Conservation (phyloP, 73 alveolate species). For the Uronychia binucleata region DNA sequence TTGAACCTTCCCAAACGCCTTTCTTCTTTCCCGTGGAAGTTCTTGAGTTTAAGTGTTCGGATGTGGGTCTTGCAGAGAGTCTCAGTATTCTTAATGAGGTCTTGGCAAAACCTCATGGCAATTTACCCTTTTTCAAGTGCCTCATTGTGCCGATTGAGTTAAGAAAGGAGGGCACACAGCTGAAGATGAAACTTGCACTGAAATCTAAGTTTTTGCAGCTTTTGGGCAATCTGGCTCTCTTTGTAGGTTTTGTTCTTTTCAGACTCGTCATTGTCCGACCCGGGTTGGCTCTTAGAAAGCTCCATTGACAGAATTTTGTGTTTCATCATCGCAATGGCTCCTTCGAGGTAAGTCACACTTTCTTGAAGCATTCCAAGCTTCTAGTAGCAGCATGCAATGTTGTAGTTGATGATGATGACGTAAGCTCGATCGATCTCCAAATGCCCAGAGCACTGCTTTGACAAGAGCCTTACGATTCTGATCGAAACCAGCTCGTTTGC, state of each 20-base stretch:
- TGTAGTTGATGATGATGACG: constrained; percentile 26
- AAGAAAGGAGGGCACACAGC: constrained; percentile 17
- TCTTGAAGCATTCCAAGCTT: constrained; percentile 30
- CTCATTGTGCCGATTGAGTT: not conserved
- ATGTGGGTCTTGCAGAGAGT: constrained; percentile 1
- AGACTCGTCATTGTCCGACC: not conserved
- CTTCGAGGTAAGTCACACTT: constrained; percentile 12
- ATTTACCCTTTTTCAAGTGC: constrained; percentile 21
- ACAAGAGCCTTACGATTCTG: not conserved
- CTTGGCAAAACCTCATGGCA: constrained; percentile 11
- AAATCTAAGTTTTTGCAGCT: not conserved
- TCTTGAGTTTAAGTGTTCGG: too few species aligned
- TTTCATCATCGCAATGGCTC: constrained; percentile 14
- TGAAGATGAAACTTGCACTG: constrained; percentile 26
- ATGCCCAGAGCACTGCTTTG: not conserved
- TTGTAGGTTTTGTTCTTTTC: not conserved
- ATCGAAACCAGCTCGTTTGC: not conserved
- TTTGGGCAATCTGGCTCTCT: not conserved
- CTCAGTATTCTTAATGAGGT: not conserved
- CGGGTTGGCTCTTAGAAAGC: not conserved
- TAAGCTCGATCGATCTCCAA: constrained; percentile 29
- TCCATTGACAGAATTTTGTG: not conserved
- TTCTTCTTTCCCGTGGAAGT: too few species aligned
- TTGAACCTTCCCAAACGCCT: too few species aligned
- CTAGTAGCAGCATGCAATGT: constrained; percentile 38